Evolutionary conservation across 176 grass and related monocot species (phyloP), one percentile per base, ranked within the genome.

Genomic region (Puccinellia tenuiflora): DNA sequence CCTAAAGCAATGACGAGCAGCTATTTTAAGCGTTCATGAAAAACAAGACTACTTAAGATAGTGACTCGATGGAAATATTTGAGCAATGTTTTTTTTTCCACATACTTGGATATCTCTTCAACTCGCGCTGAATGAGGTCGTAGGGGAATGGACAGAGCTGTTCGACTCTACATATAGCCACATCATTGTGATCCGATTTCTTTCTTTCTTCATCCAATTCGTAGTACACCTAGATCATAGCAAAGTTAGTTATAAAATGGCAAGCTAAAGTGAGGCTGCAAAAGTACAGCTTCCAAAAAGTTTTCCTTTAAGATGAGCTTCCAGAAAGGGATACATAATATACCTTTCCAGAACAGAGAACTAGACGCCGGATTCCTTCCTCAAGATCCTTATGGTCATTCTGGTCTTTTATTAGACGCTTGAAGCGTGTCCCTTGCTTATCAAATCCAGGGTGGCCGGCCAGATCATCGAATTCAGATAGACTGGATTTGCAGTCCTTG

Each of bases 61-160:
- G 57, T 40, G 6, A 50, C 18, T 25, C 50, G 14, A 72, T 62
- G 40, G 15, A 62, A 70, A 51, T 50, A 52, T 56, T 68, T 55
- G 25, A 53, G 40, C 22, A 62, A 80, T 33, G 13, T 52, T 48
- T 51, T 29, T 31, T 47, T 60, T 7, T 21, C 11, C 40, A 77
- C 88, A 18, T 95, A 99, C 96, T 99, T 93, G 96, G 96, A 89
- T 96, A 99, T 79, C 96, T 90, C 76, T 99, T 96, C 63, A 99
- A 77, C 83, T 99, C 96, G 35, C 93, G 94, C 77, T 99, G 96
- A 31, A 99, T 92, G 50, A 99, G 89, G 43, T 96, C 84, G 7
- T 96, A 96, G 7, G 96, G 93, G 81, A 96, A 96, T 3, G 96
- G 96, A 35, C 96, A 99, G 61, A 99, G 87, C 69, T 99, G 96